Conservation (phyloP, 192 early-diverging fungal genomes). For the Backusella morwellensis region DNA sequence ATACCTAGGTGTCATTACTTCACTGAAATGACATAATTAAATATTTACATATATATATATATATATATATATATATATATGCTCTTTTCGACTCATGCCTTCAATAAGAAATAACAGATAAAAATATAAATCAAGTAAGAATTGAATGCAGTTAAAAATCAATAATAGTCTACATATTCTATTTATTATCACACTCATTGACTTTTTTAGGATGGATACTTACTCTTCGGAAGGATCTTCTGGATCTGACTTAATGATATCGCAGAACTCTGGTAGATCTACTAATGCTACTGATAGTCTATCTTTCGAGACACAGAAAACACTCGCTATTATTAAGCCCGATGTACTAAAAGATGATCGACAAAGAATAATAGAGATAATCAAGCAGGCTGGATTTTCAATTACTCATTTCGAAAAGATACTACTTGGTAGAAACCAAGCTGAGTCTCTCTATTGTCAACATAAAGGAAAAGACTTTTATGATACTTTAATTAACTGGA, state of each 20-base stretch:
- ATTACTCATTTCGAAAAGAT: neutral
- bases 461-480: neutral
- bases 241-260: neutral
- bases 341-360: neutral
- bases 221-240: neutral
- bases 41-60: neutral
- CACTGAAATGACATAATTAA: neutral
- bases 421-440: neutral
- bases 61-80: neutral
- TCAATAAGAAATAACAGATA: neutral
- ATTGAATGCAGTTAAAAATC: too few species aligned
- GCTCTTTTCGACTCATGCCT: neutral
- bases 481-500: neutral
- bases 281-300: neutral
- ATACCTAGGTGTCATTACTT: neutral
- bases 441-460: neutral
- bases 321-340: neutral
- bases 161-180: neutral
- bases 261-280: neutral
- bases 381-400: neutral
- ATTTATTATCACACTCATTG: neutral
- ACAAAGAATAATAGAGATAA: neutral
- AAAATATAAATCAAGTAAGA: neutral
- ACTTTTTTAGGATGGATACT: neutral
- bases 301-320: neutral